A percentile compares a stretch with the other conserved stretches of the same genome.
These are phyloP conservation scores for Stachybotrys elegans DNA, from an alignment of 2,329 filamentous ascomycete genomes.

Conservation along the genomic window DNA sequence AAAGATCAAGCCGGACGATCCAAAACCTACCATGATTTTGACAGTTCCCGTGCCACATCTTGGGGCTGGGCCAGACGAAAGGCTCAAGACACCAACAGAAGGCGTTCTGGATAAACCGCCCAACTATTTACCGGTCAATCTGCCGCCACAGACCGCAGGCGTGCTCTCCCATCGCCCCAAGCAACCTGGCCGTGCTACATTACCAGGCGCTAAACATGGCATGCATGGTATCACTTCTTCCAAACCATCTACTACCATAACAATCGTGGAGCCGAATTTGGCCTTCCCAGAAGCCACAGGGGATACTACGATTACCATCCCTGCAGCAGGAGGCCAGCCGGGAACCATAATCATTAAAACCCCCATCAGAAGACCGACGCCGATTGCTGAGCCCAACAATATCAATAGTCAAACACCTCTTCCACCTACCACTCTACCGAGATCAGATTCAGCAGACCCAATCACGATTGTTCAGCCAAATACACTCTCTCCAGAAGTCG, in stretches of 20 bases:
- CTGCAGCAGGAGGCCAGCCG: not conserved
- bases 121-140: too few relatives aligned
- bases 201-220: too few relatives aligned
- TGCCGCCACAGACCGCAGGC: too few relatives aligned
- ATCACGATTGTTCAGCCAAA: not conserved
- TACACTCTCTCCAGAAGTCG: not conserved
- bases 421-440: not conserved
- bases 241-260: too few relatives aligned
- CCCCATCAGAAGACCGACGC: not conserved
- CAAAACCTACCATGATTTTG: not conserved
- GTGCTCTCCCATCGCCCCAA: too few relatives aligned
- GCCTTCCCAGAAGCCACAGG: not conserved
- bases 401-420: not conserved
- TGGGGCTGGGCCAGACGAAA: too few relatives aligned
- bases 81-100: too few relatives aligned
- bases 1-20: not conserved
- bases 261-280: not conserved
- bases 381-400: not conserved
- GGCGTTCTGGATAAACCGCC: too few relatives aligned
- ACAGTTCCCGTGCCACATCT: not conserved
- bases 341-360: not conserved
- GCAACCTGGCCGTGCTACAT: too few relatives aligned
- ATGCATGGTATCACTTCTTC: too few relatives aligned
- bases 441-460: not conserved
- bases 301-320: not conserved